These are phyloP conservation scores for Penicillium glabrum DNA, from an alignment of 2,329 filamentous ascomycete species.

Conservation along the genomic window DNA sequence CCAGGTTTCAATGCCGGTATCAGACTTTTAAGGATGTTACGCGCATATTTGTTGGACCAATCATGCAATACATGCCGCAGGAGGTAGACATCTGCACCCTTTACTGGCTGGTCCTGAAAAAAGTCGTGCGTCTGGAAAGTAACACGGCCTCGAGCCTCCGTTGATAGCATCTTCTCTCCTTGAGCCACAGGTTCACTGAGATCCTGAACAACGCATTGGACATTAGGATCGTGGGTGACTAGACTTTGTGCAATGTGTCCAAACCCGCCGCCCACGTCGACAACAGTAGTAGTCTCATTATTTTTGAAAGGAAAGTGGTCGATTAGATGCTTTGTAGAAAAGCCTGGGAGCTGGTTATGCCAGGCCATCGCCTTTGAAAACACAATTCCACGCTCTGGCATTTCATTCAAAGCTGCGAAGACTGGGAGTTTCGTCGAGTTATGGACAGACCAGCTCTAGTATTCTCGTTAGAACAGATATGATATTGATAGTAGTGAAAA, in stretches of 20 bases:
- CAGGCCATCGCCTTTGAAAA: no score
- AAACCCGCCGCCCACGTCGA: not conserved
- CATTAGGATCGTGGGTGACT: not conserved
- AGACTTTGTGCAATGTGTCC: not conserved
- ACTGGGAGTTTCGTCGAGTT: no score
- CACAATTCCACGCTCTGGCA: no score
- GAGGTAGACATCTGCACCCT: slow-evolving; percentile 33
- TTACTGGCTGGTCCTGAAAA: slow-evolving; percentile 35
- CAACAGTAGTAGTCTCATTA: not conserved
- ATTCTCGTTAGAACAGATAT: no score
- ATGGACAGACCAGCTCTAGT: no score
- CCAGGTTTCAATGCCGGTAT: slow-evolving; percentile 30
- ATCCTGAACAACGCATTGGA: not conserved
- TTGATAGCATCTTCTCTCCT: slow-evolving; percentile 21
- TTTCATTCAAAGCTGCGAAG: no score
- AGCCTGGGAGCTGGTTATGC: not conserved
- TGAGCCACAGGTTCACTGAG: not conserved
- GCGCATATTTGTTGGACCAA: slow-evolving; percentile 38
- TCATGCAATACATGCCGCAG: slow-evolving; percentile 44
- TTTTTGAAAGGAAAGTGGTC: not conserved
- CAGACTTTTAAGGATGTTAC: slow-evolving; percentile 35
- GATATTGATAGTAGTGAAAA: no score
- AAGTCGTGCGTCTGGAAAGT: slow-evolving; percentile 37
- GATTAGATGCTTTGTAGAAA: not conserved
- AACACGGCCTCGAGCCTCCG: slow-evolving; percentile 20